Conservation (phyloP, 2,329 filamentous ascomycete species). For the Apiospora pterosperma region DNA sequence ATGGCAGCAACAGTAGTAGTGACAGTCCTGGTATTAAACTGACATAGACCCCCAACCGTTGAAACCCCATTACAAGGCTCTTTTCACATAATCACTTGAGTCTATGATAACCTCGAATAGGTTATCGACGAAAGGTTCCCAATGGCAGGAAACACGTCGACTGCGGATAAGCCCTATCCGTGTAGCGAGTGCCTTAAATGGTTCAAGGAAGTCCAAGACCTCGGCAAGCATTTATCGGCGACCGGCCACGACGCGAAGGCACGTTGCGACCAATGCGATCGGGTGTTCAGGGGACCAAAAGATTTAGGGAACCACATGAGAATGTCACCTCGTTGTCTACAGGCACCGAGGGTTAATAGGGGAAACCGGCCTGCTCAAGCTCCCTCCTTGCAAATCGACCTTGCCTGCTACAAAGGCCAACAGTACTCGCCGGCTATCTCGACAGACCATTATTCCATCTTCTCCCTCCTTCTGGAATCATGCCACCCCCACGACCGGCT, state of each 20-base stretch:
- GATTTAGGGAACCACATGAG: too few relatives aligned
- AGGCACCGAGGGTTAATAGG: too few relatives aligned
- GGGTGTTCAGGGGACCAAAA: too few relatives aligned
- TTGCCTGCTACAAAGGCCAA: background rate
- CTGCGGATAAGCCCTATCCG: background rate
- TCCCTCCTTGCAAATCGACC: background rate
- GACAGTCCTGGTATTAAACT: too few relatives aligned
- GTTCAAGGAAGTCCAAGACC: background rate
- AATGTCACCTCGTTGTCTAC: too few relatives aligned
- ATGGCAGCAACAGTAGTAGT: too few relatives aligned
- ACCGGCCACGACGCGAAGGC: background rate
- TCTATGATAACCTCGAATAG: too few relatives aligned
- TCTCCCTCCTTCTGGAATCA: background rate
- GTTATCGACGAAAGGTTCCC: background rate
- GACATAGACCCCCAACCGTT: too few relatives aligned
- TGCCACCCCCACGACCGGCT: background rate
- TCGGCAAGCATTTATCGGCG: background rate
- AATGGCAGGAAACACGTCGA: background rate
- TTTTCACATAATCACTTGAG: too few relatives aligned
- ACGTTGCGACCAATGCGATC: too few relatives aligned
- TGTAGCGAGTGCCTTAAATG: background rate
- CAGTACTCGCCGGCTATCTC: background rate
- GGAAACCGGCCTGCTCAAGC: background rate
- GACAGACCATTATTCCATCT: background rate
- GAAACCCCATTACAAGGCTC: too few relatives aligned